phyloP scores from a whole-genome alignment of 371 early-diverging fungal genomes.

The Zychaea mexicana region DNA sequence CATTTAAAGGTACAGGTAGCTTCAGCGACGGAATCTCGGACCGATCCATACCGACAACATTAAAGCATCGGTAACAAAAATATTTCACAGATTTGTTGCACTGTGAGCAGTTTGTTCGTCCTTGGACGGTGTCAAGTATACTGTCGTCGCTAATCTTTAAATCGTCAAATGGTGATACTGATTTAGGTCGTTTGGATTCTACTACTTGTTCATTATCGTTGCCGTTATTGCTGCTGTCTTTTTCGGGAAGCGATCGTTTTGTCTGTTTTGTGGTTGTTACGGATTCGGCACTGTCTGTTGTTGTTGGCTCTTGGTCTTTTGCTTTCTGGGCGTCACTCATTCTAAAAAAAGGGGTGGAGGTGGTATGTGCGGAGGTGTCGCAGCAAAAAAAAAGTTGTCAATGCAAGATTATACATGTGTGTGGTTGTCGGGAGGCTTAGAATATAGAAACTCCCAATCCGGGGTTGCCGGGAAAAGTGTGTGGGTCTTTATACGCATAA shows the following conservation, averaged over 20 bases:
- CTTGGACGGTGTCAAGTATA: conserved; percentile 29
- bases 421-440: not conserved
- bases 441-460: not conserved
- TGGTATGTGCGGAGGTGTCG: not conserved
- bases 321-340: not conserved
- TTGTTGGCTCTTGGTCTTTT: not conserved
- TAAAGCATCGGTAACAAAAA: conserved; percentile 76
- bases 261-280: not conserved
- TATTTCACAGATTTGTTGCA: conserved; percentile 71
- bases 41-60: conserved; percentile 53
- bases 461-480: not conserved
- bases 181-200: conserved; percentile 2
- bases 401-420: not conserved
- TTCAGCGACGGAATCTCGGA: conserved; percentile 64
- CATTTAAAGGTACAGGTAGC: conserved; percentile 77
- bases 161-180: conserved; percentile 28
- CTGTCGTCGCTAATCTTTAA: conserved; percentile 47
- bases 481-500: not conserved
- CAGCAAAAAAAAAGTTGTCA: not conserved
- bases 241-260: not conserved
- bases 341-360: not conserved
- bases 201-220: not conserved
- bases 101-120: conserved; percentile 49
- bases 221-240: not conserved
- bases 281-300: not conserved